These are phyloP conservation scores for Suillus tomentosus DNA, from an alignment of 768 basidiomycete species.

Conservation along the genomic window DNA sequence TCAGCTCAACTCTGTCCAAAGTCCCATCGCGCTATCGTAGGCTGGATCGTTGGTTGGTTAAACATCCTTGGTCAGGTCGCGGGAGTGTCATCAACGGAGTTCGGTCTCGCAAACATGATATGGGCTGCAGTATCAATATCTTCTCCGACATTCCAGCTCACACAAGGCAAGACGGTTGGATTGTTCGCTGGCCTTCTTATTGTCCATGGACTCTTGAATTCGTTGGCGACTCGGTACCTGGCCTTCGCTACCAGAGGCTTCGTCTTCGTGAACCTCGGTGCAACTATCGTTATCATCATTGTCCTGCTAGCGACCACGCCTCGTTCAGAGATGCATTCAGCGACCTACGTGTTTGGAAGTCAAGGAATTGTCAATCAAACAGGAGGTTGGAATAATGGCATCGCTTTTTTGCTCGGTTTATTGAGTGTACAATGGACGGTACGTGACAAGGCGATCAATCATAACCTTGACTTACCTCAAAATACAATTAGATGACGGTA, in stretches of 20 bases:
- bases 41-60: conserved; percentile 83
- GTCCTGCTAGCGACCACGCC: conserved; percentile 75
- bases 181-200: conserved; percentile 76
- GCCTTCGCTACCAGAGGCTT: conserved; percentile 74
- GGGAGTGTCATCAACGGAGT: conserved; percentile 84
- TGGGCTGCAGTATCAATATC: conserved; percentile 59
- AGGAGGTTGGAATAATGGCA: conserved; percentile 75
- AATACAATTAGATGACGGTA: conserved; percentile 55
- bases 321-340: conserved; percentile 77
- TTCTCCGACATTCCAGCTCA: conserved; percentile 9
- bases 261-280: conserved; percentile 86
- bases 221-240: conserved; percentile 71
- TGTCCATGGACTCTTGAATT: conserved; percentile 72
- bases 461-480: not conserved
- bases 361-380: conserved; percentile 76
- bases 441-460: conserved; percentile 24
- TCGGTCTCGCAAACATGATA: conserved; percentile 78
- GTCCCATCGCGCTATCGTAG: conserved; percentile 64
- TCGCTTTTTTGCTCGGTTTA: conserved; percentile 84
- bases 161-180: conserved; percentile 71
- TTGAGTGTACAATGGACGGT: conserved; percentile 90
- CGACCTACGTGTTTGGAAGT: conserved; percentile 77
- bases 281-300: conserved; percentile 83
- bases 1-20: conserved; percentile 69
- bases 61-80: conserved; percentile 86